These are phyloP conservation scores for Kuraishia capsulata DNA, from an alignment of 805 yeast genomes.

Conservation along the genomic window DNA sequence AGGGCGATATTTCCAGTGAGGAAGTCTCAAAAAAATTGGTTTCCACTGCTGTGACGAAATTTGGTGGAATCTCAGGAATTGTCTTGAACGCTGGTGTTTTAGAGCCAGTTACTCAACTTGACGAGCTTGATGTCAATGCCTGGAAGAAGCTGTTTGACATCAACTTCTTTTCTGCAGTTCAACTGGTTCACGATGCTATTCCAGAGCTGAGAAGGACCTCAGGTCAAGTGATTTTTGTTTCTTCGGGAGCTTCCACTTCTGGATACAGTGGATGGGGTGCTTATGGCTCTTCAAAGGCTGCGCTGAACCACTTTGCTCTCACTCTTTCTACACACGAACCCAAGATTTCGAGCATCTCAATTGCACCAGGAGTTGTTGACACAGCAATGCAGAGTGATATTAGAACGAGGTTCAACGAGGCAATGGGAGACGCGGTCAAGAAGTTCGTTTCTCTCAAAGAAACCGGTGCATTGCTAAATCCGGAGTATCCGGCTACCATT, in stretches of 20 bases:
- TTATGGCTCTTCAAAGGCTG: conserved; percentile 83
- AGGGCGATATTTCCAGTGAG: conserved; percentile 52
- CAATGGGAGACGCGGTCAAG: conserved; percentile 53
- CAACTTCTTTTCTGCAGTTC: conserved; percentile 70
- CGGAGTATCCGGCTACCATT: conserved; percentile 64
- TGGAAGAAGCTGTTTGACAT: conserved; percentile 67
- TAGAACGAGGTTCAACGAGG: conserved; percentile 48
- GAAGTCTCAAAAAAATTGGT: conserved; percentile 28
- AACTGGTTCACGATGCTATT: conserved; percentile 42
- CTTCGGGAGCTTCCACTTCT: conserved; percentile 78
- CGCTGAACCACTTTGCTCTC: conserved; percentile 66
- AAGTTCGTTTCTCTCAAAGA: conserved; percentile 58
- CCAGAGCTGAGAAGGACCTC: conserved; percentile 46
- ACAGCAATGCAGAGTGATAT: conserved; percentile 83
- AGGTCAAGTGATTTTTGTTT: conserved; percentile 70
- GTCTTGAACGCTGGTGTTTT: conserved; percentile 79
- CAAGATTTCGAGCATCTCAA: conserved; percentile 49
- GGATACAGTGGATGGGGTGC: conserved; percentile 79
- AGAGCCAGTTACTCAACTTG: conserved; percentile 61
- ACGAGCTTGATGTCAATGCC: conserved; percentile 36
- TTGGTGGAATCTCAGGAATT: conserved; percentile 53
- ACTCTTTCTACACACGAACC: conserved; percentile 65
- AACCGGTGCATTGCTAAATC: conserved; percentile 49
- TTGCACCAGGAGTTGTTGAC: conserved; percentile 94
- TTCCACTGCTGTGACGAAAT: conserved; percentile 31